phyloP scores from a whole-genome alignment of 176 grass and related monocot species.

The Triticum aestivum region IWGSC_CS_RefSeq_v2.1 NC_057810.1:218758943-218759442 shows the following conservation, averaged over 20 bases:
- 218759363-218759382: conserved; percentile 49
- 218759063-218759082: not conserved
- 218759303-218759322: conserved; percentile 27
- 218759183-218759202: conserved; percentile 23
- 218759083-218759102: not conserved
- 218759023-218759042: not conserved
- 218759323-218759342: conserved; percentile 63
- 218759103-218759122: not conserved
- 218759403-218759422: conserved; percentile 22
- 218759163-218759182: conserved; percentile 10
- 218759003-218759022: not conserved
- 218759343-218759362: conserved; percentile 60
- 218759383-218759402: not conserved
- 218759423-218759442: conserved; percentile 16
- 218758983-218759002: not conserved
- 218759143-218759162: conserved; percentile 1
- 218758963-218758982: not conserved
- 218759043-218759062: not conserved
- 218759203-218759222: conserved; percentile 36
- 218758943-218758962: not conserved
- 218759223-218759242: conserved; percentile 40
- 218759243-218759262: not conserved
- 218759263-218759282: not conserved
- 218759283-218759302: not conserved
- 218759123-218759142: conserved; percentile 1